Base-by-base conservation (phyloP, 305 asterid genomes). In the Fraxinus angustifolia region DNA sequence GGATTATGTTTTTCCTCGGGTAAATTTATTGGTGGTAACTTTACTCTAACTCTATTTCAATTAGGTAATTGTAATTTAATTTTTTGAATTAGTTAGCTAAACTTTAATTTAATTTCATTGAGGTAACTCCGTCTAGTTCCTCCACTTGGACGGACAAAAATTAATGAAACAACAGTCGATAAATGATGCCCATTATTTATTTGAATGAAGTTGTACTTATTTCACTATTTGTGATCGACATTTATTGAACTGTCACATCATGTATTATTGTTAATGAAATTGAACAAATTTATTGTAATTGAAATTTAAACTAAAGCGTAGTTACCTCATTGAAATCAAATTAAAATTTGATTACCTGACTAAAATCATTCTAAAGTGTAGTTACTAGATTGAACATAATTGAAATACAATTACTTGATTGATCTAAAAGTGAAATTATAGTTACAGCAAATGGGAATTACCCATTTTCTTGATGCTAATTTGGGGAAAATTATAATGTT, bases 401-500 rank as follows among this genome's bases (percentile, higher is more conserved):
- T 14, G 17, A 48, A 48, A 14, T 48, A 48, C 58, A 48, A 16
- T 48, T 48, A 48, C 58, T 14, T 48, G 58, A 48, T 48, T 48
- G 58, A 48, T 14, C 58, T 48, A 48, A 48, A 48, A 48, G 58
- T 48, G 58, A 48, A 48, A 48, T 48, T 14, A 48, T 48, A 14
- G 58, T 48, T 48, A 14, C 58, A 0, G 58, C 6, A 2, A 48
- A 48, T 48, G 58, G 19, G 19, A 48, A 48, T 48, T 14, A 14
- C 58, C 58, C 2, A 1, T 48, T 48, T 48, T 48, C 58, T 4
- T 48, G 23, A 53, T 53, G 65, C 71, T 48, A 21, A 31, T 83
- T 62, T 78, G 73, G 72, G 73, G 81, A 78, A 16, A 21, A 36
- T 48, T 72, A 58, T 74, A 38, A 56, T 70, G 48, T 26, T 60